Base-by-base conservation (phyloP, 371 early-diverging fungal genomes). In the Syncephalastrum monosporum region DNA sequence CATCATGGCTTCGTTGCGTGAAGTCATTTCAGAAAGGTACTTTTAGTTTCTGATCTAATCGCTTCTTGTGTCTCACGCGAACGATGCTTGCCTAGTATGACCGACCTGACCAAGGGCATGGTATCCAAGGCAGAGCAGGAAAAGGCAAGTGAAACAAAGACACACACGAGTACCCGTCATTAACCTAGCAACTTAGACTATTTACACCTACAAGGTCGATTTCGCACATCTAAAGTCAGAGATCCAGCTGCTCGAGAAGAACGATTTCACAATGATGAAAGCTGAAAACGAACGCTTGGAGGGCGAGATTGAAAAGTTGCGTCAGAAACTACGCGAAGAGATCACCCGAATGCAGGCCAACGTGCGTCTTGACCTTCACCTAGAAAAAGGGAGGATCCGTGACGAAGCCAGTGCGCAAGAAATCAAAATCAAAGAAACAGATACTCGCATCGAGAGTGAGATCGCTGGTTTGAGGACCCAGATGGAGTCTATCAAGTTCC, bases 131-230 rank as follows among this genome's bases (percentile, higher is more conserved):
- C 89, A 14, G 92, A 93, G 49, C 91, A 91, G 72, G 93, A 94
- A 67, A 90, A 89, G 79, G 86, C 83, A 74, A 23, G 41, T 24
- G 12, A 16, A 23, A 53, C 5, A 51, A 25, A 15, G n/a, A 55
- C 6, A 3, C 27, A 55, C 15, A 6, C 15, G 13, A 46, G 25
- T 6, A 13, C 45, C 10, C 7, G 13, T 16, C 15, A 16, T 8
- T 48, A 42, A 19, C n/a, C 25, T n/a, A n/a, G 29, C 8, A n/a
- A 44, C 7, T 7, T 67, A 89, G 86, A 83, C 85, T 5, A 76
- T 92, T n/a, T 92, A 92, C 69, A 87, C 89, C 62, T 90, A 91
- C 71, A 92, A 87, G 59, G 92, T 94, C 14, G 96, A 96, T 63
- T 94, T 97, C 63, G 89, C 91, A 8, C 92, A 92, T 15, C 77